Evolutionary conservation across 305 asterid species (phyloP), one percentile per base, ranked within the genome.

Genomic region (Stenogyne calaminthoides): DNA sequence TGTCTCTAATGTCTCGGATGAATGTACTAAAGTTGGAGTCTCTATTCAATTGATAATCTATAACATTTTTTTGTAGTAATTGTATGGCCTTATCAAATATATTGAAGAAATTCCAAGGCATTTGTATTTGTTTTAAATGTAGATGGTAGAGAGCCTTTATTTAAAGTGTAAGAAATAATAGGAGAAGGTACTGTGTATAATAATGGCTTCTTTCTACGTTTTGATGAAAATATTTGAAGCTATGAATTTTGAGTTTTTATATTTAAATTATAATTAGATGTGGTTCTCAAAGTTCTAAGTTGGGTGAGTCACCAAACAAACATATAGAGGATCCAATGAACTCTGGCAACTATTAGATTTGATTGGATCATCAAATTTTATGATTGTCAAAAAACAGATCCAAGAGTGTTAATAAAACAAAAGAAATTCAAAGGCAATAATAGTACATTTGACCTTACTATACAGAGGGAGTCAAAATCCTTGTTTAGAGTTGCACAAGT

Each of bases 61-160:
- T 18, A 66, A 54, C 52, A 25, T 71, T n/a, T 67, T 52, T 34
- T 71, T 36, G 16, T 66, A n/a, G 61, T 72, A 67, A 55, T 46
- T 58, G 34, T 19, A 49, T 60, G 32, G 40, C 51, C 65, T 64
- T 63, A 15, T 52, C 7, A 40, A 16, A 14, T 47, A 34, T 2
- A 9, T 36, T 36, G 47, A 61, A 56, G 57, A 56, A 68, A 64
- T 18, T 25, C 27, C 22, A 10, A 20, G 47, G 6, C 69, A 58
- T 20, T 19, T 47, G 51, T 51, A 15, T 47, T 73, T 25, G 58
- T 60, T n/a, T 22, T 39, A 12, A 34, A 40, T 63, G 7, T 55
- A 12, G 58, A 49, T 55, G n/a, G 59, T 56, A 44, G 18, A 12
- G 64, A 60, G 11, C 22, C 18, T 12, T 56, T 39, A 46, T 37